Base-by-base conservation (phyloP, 345 rosid genomes). In the Populus ilicifolia region DNA sequence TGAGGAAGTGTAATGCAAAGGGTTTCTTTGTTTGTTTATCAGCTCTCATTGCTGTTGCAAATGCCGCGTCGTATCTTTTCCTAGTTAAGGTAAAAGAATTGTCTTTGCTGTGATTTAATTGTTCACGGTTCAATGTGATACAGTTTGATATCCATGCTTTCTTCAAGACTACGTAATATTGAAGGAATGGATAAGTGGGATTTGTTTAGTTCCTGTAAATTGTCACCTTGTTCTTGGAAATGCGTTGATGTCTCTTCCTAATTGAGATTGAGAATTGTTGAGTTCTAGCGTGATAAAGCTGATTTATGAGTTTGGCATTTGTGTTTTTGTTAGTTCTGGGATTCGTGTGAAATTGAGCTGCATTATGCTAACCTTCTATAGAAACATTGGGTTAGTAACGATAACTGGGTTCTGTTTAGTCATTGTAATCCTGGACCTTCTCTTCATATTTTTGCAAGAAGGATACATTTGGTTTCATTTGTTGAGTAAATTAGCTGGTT, bases 81-180 rank as follows among this genome's bases (percentile, higher is more conserved):
- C 76, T 87, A 71, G 67, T 77, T 74, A 84, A 89, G 97, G 97
- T 92, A 78, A 21, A 25, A n/a, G 8, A 27, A 18, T 46, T 77
- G 16, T 6, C 59, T 52, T 52, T 18, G n/a, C n/a, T 18, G n/a
- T 20, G n/a, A 7, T 18, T 18, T 18, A 52, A 6, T 18, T 52
- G 20, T 20, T 52, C 10, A 18, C 20, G 3, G 59, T 20, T 52
- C 20, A 52, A 18, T 52, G 59, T 52, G 59, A 50, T 17, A 17
- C 56, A 50, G 44, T 41, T 41, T 17, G 8, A 50, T 17, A 17
- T 50, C 20, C 56, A 50, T 17, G 56, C n/a, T 50, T 50, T 50
- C 2, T 20, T 50, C 2, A 50, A 17, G n/a, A 50, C 56, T 6
- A 5, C 21, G n/a, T 50, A 50, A 50, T 18, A 18, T 50, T 50